Conservation (phyloP, 352 stramenopile species). For the Phytopythium chamaehyphon region DNA sequence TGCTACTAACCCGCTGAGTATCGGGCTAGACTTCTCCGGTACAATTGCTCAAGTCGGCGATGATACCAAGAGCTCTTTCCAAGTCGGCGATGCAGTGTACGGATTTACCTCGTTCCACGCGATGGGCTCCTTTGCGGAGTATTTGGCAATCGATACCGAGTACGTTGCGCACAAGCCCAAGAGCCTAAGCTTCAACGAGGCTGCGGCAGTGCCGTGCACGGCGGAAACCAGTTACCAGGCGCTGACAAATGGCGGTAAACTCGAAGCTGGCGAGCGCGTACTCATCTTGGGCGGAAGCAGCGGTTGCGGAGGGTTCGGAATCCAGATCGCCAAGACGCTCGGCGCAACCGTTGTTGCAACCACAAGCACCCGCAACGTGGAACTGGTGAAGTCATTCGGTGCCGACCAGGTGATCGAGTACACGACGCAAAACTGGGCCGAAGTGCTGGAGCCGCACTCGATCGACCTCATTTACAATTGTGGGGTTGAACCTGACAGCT, state of each 20-base stretch:
- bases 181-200: slow-evolving; percentile 35
- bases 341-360: slow-evolving; percentile 22
- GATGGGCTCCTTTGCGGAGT: slow-evolving; percentile 33
- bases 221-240: slow-evolving; percentile 36
- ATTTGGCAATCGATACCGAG: slow-evolving; percentile 17
- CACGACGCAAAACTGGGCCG: slow-evolving; percentile 20
- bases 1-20: background rate
- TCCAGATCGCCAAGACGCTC: slow-evolving; percentile 32
- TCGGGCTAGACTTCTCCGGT: slow-evolving; percentile 5
- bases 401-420: slow-evolving; percentile 33
- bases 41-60: slow-evolving; percentile 19
- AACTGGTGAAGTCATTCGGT: slow-evolving; percentile 19
- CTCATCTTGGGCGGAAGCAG: slow-evolving; percentile 41
- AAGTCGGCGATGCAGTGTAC: slow-evolving; percentile 26
- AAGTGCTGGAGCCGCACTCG: slow-evolving; percentile 17
- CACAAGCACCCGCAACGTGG: slow-evolving; percentile 18
- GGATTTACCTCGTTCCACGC: slow-evolving; percentile 14
- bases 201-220: slow-evolving; percentile 26
- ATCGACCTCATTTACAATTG: slow-evolving; percentile 34
- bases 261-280: slow-evolving; percentile 32
- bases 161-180: slow-evolving; percentile 39
- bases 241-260: slow-evolving; percentile 22
- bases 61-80: slow-evolving; percentile 4
- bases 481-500: slow-evolving; percentile 17
- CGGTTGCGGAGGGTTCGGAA: slow-evolving; percentile 28